Evolutionary conservation across 2,329 filamentous ascomycete species (phyloP), one percentile per base, ranked within the genome.

Genomic region (Diplocarpon mali): DNA sequence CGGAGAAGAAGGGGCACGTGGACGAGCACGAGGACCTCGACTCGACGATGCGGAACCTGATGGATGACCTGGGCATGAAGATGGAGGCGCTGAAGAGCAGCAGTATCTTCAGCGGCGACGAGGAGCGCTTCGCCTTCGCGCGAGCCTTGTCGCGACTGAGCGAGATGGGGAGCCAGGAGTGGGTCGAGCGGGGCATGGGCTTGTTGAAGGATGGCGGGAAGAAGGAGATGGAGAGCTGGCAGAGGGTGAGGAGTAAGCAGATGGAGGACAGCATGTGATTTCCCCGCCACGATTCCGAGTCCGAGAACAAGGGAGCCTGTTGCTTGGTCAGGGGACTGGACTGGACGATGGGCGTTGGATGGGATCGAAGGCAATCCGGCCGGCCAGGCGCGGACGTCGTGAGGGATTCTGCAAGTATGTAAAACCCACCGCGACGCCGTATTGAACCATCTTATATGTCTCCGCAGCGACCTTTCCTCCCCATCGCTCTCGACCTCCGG

Each of bases 111-210:
- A 85, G 83, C 1, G 92, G 92, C 34, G 92, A 95, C 47, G 92
- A 98, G 68, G 92, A 98, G 66, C 77, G 87, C 0, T 98, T 98
- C 68, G 92, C 92, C 0, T 98, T 98, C 69, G 88, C 88, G 17
- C 71, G 92, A 43, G 92, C 92, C 1, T 64, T 96, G 55, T 89
- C 83, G 43, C 71, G 92, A 45, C 67, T 98, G 49, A 83, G 72
- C 44, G 88, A 96, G 65, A 98, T 98, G 92, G 86, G 88, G 15
- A 92, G 86, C 62, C 78, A 80, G 63, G 84, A 95, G 62, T 98
- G 92, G 92, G 85, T 96, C 2, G 90, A 96, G 66, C 67, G 88
- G 12, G 89, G 78, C 1, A 76, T 62, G 58, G 70, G 69, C 1
- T 62, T 70, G 53, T 63, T 65, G 57, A 62, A 60, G 28, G 55